These are phyloP conservation scores for Ottelia alismoides DNA, from an alignment of 106 monocot species.

Conservation along the genomic window DNA sequence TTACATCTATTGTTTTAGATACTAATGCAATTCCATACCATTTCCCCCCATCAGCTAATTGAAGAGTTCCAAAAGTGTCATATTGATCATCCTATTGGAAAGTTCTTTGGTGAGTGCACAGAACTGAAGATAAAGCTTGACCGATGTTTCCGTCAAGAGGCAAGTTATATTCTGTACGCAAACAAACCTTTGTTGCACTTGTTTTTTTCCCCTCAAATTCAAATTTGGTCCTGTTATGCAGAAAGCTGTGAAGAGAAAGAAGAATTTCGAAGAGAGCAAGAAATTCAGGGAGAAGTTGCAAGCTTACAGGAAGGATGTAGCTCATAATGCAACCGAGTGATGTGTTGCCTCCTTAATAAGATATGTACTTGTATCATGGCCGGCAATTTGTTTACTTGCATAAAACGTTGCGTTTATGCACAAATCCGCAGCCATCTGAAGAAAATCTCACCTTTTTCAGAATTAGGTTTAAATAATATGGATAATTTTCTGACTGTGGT, in stretches of 20 bases:
- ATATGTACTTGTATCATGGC: too few species aligned
- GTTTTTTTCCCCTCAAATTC: background rate
- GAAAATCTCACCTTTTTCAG: too few species aligned
- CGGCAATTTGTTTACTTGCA: too few species aligned
- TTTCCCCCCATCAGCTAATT: too few species aligned
- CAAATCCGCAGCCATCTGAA: too few species aligned
- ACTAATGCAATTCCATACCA: too few species aligned
- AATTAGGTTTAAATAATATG: too few species aligned
- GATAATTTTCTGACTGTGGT: too few species aligned
- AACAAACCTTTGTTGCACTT: slow-evolving; percentile 1
- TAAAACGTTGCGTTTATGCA: too few species aligned
- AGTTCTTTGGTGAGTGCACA: slow-evolving; percentile 90
- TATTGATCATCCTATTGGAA: slow-evolving; percentile 59
- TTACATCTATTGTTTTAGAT: too few species aligned
- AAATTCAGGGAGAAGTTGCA: slow-evolving; percentile 73
- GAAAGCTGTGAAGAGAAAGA: slow-evolving; percentile 95
- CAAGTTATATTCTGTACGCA: slow-evolving; percentile 10
- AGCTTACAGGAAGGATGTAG: slow-evolving; percentile 75
- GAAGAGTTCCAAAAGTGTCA: slow-evolving; percentile 91
- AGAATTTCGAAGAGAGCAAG: slow-evolving; percentile 90
- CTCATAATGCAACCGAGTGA: too few species aligned
- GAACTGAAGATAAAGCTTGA: slow-evolving; percentile 85
- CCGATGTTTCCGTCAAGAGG: slow-evolving; percentile 80
- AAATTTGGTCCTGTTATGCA: slow-evolving; percentile 9
- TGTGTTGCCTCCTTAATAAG: too few species aligned